Conservation (phyloP, 768 basidiomycete genomes). For the Candolleomyces eurysporus region DNA sequence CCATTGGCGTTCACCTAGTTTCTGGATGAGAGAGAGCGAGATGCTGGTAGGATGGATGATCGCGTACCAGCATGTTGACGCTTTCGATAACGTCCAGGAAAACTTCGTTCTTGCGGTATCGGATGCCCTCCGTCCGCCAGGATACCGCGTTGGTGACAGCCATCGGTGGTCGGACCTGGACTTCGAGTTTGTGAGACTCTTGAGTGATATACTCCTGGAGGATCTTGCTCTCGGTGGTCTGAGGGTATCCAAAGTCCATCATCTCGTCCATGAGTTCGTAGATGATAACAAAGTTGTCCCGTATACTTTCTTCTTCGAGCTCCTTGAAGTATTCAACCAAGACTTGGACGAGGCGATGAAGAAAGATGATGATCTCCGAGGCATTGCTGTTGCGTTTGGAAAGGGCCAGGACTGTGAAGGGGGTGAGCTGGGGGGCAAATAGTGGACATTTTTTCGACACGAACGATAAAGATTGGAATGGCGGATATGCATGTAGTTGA, state of each 20-base stretch:
- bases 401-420: constrained; percentile 78
- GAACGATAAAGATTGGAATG: constrained; percentile 96
- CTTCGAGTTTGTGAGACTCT: constrained; percentile 95
- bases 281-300: constrained; percentile 99
- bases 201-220: constrained; percentile 99
- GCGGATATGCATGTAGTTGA: constrained; percentile 98
- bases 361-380: constrained; percentile 93
- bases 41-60: constrained; percentile 10
- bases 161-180: constrained; percentile 89
- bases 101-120: constrained; percentile 98
- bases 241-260: constrained; percentile 99
- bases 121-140: constrained; percentile 96
- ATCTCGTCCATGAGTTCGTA: constrained; percentile 99
- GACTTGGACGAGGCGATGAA: constrained; percentile 90
- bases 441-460: constrained; percentile 27
- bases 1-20: constrained; percentile 91
- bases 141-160: constrained; percentile 98
- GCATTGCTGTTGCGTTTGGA: constrained; percentile 97
- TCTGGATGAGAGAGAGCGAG: neutral
- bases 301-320: constrained; percentile 97
- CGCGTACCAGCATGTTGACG: constrained; percentile 85
- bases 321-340: constrained; percentile 99
- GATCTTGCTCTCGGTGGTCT: constrained; percentile 99
- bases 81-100: constrained; percentile 98
- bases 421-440: neutral